Conservation (phyloP, 2,329 filamentous ascomycete species). For the Gyromitra esculenta region DNA sequence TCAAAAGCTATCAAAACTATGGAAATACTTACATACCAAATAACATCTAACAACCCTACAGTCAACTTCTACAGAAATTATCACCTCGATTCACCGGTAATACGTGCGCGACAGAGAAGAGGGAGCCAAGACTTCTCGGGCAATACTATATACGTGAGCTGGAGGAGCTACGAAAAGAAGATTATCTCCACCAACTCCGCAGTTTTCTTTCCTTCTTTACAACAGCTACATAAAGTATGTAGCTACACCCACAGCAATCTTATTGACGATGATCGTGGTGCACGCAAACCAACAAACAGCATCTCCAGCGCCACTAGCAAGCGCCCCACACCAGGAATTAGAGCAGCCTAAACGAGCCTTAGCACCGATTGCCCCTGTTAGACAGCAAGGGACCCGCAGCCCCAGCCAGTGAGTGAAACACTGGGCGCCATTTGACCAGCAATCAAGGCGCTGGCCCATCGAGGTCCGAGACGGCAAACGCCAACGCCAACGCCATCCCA, state of each 20-base stretch:
- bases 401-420: slow-evolving; percentile 11
- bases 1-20: too few relatives aligned
- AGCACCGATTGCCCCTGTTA: slow-evolving; percentile 20
- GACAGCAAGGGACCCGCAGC: background rate
- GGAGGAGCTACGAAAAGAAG: too few relatives aligned
- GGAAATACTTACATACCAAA: too few relatives aligned
- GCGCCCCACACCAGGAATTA: slow-evolving; percentile 12
- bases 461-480: slow-evolving; percentile 22
- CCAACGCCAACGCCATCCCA: too few relatives aligned
- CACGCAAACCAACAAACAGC: slow-evolving; percentile 5
- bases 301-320: background rate
- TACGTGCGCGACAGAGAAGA: too few relatives aligned
- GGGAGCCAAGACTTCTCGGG: too few relatives aligned
- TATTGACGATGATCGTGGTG: background rate
- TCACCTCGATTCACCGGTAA: too few relatives aligned
- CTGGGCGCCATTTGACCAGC: slow-evolving; percentile 21
- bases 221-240: background rate
- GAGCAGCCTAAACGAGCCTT: slow-evolving; percentile 25
- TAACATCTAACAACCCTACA: too few relatives aligned
- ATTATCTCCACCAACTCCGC: background rate
- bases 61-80: too few relatives aligned
- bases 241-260: slow-evolving; percentile 11
- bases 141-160: background rate
- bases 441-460: background rate
- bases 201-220: too few relatives aligned